Percentiles rank a stretch among this genome's conserved stretches.
These are phyloP conservation scores for Talaromyces thailandensis DNA, from an alignment of 495 filamentous ascomycete genomes.

Conservation along the genomic window DNA sequence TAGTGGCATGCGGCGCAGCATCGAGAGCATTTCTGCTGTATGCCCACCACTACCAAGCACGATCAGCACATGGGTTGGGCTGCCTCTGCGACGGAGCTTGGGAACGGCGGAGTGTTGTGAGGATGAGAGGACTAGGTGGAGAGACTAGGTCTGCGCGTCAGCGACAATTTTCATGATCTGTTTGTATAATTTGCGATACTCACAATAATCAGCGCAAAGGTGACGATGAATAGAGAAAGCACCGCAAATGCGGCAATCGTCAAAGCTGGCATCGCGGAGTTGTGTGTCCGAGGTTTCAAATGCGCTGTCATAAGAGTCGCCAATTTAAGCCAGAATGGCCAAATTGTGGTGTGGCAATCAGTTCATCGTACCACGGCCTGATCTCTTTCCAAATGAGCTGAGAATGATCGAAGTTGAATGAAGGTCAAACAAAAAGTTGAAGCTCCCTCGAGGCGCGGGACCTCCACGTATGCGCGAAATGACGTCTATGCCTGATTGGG, in stretches of 20 bases:
- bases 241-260: background rate
- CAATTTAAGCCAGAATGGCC: background rate
- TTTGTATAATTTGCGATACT: background rate
- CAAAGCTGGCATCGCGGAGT: background rate
- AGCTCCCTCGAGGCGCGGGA: background rate
- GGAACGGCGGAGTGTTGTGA: constrained; percentile 26
- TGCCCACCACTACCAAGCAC: constrained; percentile 91
- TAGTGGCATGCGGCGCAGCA: constrained; percentile 46
- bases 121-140: constrained; percentile 11
- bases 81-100: constrained; percentile 19
- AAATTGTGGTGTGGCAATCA: background rate
- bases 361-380: background rate
- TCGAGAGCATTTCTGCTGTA: constrained; percentile 85
- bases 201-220: background rate
- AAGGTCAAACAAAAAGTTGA: background rate
- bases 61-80: constrained; percentile 61
- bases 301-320: background rate
- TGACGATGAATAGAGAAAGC: background rate
- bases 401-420: background rate
- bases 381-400: background rate
- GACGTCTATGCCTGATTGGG: background rate
- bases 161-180: too few relatives aligned
- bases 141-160: background rate
- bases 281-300: background rate
- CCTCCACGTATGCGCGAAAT: background rate